Evolutionary conservation across 208 protist genomes (phyloP), one percentile per base, ranked within the genome.

Genomic region (Trichomonas gallinae): DNA sequence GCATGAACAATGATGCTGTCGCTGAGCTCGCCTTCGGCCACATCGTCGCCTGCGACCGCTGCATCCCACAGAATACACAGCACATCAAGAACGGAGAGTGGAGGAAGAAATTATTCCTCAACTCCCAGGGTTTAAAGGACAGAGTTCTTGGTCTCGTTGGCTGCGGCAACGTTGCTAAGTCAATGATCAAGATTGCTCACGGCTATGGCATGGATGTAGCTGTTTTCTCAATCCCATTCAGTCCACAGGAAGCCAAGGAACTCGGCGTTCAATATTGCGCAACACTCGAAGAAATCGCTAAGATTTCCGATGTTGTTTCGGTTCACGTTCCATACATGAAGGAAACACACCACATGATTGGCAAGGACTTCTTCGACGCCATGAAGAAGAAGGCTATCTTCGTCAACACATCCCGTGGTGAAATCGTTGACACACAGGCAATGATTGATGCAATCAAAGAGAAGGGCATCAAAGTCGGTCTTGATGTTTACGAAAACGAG

Each of bases 21-120:
- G 93, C 93, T 34, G 93, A 96, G 46, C 51, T 96, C 21, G 34
- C 49, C 42, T 31, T 96, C 23, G 93, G 49, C 36, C 93, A 96
- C 42, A 44, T 96, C 10, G 42, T 96, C 26, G 51, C 46, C 42
- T 96, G 46, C 21, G 49, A 82, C 63, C 46, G 93, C 23, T 48
- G 34, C 34, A 96, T 96, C 46, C 9, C 34, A 44, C 34, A 81
- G 34, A 96, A 96, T 82, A 81, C 40, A 46, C 2, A 83, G 23
- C 49, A 96, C 34, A 23, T 96, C 10, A 72, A 49, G 15, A 44
- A 82, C 13, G 93, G 93, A 31, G 51, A 96, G 26, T 96, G 93
- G 93, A 34, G 51, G 17, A 34, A 96, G 34, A 96, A 96, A 82
- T 63, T 82, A 15, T 96, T 82, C 44, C 34, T 63, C 21, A 72